Conservation (phyloP, 2,329 filamentous ascomycete genomes). For the Fusarium pininemorale region DNA sequence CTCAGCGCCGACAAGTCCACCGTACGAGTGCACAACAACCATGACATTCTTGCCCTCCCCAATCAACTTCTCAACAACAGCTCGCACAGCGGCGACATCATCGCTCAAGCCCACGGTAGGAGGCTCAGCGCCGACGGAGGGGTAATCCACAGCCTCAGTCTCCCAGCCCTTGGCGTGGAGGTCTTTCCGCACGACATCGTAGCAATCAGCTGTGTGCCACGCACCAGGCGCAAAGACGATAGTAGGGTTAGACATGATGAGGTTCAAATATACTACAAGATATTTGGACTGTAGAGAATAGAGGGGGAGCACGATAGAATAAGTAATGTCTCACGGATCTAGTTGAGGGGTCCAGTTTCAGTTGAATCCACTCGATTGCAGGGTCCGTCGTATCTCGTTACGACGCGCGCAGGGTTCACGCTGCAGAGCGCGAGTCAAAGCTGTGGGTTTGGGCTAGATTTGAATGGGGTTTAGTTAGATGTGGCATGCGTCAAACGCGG, state of each 20-base stretch:
- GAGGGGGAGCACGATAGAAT: neutral
- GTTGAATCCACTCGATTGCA: neutral
- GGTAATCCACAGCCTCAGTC: conserved; percentile 9
- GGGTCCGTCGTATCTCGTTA: neutral
- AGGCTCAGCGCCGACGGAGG: conserved; percentile 15
- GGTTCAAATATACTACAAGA: neutral
- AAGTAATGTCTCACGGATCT: neutral
- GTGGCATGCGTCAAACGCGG: neutral
- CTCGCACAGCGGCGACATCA: neutral
- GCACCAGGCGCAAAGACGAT: conserved; percentile 12
- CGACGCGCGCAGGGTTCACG: neutral
- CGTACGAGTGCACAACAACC: conserved; percentile 14
- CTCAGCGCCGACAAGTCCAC: conserved; percentile 4
- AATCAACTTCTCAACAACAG: neutral
- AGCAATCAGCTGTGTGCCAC: conserved; percentile 12
- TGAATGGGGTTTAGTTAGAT: neutral
- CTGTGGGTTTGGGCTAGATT: neutral
- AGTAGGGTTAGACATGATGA: conserved; percentile 2
- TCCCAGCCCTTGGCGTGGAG: neutral
- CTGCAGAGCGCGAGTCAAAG: neutral
- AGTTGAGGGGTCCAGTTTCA: neutral
- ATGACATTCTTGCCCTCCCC: conserved; percentile 5
- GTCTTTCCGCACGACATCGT: neutral
- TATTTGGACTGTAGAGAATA: neutral
- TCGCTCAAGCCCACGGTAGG: neutral